Conservation (phyloP, 2,329 filamentous ascomycete species). For the Domatiomyces catenatus region DNA sequence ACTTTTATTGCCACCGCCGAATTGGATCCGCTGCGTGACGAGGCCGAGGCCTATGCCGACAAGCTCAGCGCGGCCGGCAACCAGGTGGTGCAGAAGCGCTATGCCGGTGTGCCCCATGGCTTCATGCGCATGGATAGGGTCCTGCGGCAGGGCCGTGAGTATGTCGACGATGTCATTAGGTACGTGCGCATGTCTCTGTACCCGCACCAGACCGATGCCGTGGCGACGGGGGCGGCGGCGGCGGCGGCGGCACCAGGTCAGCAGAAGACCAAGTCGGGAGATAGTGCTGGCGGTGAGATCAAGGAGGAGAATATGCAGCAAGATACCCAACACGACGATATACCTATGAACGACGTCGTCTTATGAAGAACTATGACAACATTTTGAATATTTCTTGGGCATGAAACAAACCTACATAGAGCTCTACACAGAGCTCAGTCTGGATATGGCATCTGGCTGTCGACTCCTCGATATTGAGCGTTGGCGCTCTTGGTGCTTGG, state of each 20-base stretch:
- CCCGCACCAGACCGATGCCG: not conserved
- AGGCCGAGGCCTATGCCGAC: conserved; percentile 16
- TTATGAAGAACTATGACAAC: not conserved
- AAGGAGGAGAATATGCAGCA: not conserved
- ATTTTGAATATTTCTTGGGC: not conserved
- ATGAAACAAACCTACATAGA: no score
- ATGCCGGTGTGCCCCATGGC: conserved; percentile 15
- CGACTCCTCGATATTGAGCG: not conserved
- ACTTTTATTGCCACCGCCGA: conserved; percentile 16
- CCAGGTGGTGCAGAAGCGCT: conserved; percentile 11
- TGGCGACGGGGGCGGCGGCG: no score
- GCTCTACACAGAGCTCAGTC: no score
- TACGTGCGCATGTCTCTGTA: not conserved
- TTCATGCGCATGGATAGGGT: conserved; percentile 17
- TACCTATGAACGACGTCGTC: not conserved
- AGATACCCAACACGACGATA: not conserved
- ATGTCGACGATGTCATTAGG: conserved; percentile 15
- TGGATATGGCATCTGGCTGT: no score
- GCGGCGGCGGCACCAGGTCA: not conserved
- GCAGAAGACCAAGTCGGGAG: not conserved
- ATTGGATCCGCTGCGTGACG: conserved; percentile 14
- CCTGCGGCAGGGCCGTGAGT: conserved; percentile 14
- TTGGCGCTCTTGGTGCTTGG: not conserved
- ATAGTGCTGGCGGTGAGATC: not conserved
- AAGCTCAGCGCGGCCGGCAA: conserved; percentile 14